phyloP scores from a whole-genome alignment of 2,329 filamentous ascomycete genomes.

The Dendryphion nanum region DNA sequence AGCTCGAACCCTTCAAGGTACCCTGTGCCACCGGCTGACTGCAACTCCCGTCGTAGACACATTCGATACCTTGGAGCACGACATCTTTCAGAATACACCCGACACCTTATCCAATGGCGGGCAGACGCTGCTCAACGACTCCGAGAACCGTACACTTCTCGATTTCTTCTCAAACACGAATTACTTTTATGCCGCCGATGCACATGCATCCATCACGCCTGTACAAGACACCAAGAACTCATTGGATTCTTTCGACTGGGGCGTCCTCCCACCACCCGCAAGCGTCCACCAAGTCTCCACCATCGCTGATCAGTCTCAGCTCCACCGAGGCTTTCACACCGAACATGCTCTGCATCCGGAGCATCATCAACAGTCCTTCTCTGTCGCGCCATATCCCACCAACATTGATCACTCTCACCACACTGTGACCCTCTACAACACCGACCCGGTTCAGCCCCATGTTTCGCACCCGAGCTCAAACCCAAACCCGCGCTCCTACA shows the following conservation, averaged over 20 bases:
- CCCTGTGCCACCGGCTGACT: no score
- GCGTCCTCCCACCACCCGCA: conserved; percentile 26
- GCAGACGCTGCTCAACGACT: conserved; percentile 31
- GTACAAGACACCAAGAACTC: neutral
- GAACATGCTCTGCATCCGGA: conserved; percentile 18
- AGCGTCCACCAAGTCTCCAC: conserved; percentile 34
- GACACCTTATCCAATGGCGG: conserved; percentile 13
- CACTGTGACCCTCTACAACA: conserved; percentile 31
- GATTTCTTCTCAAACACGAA: conserved; percentile 35
- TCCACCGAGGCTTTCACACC: conserved; percentile 23
- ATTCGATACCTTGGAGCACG: conserved; percentile 26
- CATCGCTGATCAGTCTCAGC: conserved; percentile 32
- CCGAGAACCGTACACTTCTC: conserved; percentile 27
- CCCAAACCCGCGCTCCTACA: conserved; percentile 14
- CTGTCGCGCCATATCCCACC: neutral
- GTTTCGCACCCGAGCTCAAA: conserved; percentile 3
- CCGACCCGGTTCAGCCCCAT: conserved; percentile 18
- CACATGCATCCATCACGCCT: neutral
- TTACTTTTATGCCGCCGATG: conserved; percentile 7
- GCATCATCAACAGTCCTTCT: neutral
- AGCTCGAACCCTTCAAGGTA: conserved; percentile 3
- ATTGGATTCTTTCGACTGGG: conserved; percentile 13
- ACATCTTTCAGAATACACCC: conserved; percentile 18
- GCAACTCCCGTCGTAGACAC: no score
- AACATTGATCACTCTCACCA: conserved; percentile 33